These are phyloP conservation scores for Chlorella sorokiniana DNA, from an alignment of 139 green algal genomes.

Conservation along the genomic window DNA sequence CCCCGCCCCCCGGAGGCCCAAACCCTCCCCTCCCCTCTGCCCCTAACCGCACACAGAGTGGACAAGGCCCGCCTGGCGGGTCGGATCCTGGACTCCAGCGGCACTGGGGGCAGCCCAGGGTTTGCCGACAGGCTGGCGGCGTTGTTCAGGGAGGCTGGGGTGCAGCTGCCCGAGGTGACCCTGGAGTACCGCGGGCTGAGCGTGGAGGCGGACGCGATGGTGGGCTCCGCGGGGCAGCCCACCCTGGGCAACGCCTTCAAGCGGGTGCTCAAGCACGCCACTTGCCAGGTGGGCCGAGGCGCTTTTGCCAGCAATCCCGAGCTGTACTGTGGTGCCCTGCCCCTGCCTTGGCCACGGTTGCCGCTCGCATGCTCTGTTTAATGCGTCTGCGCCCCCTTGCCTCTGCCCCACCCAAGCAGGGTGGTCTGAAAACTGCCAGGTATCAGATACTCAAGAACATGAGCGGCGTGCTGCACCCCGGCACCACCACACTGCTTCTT, in stretches of 20 bases:
- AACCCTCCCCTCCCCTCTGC: not conserved
- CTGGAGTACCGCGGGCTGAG: conserved; percentile 71
- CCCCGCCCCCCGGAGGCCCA: not conserved
- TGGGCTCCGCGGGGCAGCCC: conserved; percentile 61
- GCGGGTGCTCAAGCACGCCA: conserved; percentile 30
- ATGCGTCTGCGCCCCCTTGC: too few species aligned
- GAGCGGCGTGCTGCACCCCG: conserved; percentile 26
- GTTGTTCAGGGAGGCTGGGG: not conserved
- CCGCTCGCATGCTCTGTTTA: too few species aligned
- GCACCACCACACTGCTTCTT: conserved; percentile 55
- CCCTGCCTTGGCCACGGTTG: too few species aligned
- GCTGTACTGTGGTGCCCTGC: not conserved
- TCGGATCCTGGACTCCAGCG: not conserved
- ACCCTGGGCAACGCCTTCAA: conserved; percentile 67
- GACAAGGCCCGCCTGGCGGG: conserved; percentile 10
- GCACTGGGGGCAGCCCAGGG: not conserved
- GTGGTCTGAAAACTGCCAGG: conserved; percentile 12
- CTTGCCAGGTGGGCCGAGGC: conserved; percentile 8
- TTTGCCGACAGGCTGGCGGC: conserved; percentile 11
- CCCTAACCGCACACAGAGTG: not conserved
- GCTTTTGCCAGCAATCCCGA: too few species aligned
- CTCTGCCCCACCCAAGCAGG: not conserved
- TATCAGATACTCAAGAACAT: conserved; percentile 30
- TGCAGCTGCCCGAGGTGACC: conserved; percentile 43
- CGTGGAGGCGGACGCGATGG: conserved; percentile 68